Evolutionary conservation across 2,329 filamentous ascomycete species (phyloP).

Genomic region (Apiospora hydei): DNA sequence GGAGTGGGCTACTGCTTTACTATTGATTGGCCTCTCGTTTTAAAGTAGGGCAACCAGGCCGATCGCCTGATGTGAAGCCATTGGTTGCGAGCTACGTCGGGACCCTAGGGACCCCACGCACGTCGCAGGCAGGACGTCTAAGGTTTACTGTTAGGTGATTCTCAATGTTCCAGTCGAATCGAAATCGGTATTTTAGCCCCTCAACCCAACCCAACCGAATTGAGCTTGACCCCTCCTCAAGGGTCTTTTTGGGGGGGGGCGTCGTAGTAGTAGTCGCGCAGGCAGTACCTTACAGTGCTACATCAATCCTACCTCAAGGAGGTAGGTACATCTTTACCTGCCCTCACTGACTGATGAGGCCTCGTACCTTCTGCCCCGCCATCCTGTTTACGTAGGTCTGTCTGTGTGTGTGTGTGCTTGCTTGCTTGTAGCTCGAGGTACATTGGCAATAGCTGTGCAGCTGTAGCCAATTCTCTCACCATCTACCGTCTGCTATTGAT

Average conservation of each 20-base stretch:
- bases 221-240: neutral
- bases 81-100: conserved; percentile 7
- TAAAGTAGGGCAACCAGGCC: neutral
- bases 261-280: neutral
- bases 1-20: neutral
- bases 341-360: neutral
- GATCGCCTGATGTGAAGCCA: conserved; percentile 17
- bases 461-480: conserved; percentile 30
- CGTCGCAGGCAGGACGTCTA: conserved; percentile 11
- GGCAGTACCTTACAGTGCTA: no score
- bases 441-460: conserved; percentile 3
- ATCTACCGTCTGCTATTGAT: conserved; percentile 28
- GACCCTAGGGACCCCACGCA: conserved; percentile 9
- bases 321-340: neutral
- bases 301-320: neutral
- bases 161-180: conserved; percentile 18
- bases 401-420: neutral
- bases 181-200: conserved; percentile 19
- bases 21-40: neutral
- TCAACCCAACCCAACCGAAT: conserved; percentile 16
- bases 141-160: conserved; percentile 19
- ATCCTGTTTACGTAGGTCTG: conserved; percentile 18
- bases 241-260: neutral
- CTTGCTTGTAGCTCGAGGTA: neutral
- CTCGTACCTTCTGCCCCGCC: conserved; percentile 6